These are phyloP conservation scores for Carnegiea gigantea DNA, from an alignment of 179 eudicot genomes.

Conservation along the genomic window DNA sequence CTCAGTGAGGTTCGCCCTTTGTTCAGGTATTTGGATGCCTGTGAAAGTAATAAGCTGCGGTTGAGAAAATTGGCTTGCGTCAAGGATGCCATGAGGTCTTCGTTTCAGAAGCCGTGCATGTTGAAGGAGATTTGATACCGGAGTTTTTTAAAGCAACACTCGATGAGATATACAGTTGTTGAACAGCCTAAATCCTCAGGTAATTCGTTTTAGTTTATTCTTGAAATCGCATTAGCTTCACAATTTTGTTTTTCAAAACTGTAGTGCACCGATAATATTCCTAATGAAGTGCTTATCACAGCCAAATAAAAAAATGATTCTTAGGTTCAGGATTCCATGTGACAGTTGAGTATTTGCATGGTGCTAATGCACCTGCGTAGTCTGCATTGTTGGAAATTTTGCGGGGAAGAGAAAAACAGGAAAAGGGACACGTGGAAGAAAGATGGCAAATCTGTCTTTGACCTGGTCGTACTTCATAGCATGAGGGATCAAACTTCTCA, in stretches of 20 bases:
- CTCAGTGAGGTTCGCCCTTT: conserved; percentile 55
- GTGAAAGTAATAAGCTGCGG: conserved; percentile 45
- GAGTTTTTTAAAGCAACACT: conserved; percentile 48
- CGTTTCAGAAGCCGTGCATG: conserved; percentile 40
- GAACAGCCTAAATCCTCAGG: conserved; percentile 58
- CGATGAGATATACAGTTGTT: conserved; percentile 44
- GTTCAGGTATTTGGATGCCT: conserved; percentile 66
- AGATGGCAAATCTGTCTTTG: too few species aligned
- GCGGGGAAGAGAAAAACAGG: neutral
- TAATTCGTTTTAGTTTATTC: conserved; percentile 18
- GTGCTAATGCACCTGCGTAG: neutral
- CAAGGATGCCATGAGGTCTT: conserved; percentile 47
- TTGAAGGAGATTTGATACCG: conserved; percentile 43
- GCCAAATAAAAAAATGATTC: too few species aligned
- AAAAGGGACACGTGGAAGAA: too few species aligned
- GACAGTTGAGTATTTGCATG: neutral
- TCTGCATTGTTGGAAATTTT: neutral
- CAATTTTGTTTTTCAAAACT: neutral
- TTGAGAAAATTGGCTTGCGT: conserved; percentile 50
- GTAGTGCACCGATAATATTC: neutral
- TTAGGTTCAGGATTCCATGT: neutral
- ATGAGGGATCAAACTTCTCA: too few species aligned
- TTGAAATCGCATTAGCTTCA: neutral
- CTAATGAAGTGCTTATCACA: too few species aligned
- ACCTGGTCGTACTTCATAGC: too few species aligned